phyloP scores from a whole-genome alignment of 2,329 filamentous ascomycete genomes.

The Hypoxylon sp. region DNA sequence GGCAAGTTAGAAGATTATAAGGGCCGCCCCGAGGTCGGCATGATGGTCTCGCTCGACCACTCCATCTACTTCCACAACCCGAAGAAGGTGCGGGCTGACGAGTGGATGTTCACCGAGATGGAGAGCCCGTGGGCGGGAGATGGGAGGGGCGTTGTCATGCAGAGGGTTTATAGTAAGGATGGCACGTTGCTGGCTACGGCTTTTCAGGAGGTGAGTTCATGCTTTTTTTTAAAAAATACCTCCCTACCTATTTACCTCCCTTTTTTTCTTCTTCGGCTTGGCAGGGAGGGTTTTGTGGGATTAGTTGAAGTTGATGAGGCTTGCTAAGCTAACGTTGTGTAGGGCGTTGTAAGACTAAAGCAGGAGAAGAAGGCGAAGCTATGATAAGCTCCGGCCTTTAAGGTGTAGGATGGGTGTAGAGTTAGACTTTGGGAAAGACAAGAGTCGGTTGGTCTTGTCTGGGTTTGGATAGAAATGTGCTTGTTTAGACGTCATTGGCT shows the following conservation, averaged over 20 bases:
- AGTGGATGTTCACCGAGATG: slow-evolving; percentile 87
- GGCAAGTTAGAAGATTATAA: slow-evolving; percentile 65
- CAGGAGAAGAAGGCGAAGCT: slow-evolving; percentile 49
- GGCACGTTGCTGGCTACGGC: slow-evolving; percentile 83
- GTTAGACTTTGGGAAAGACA: slow-evolving; percentile 4
- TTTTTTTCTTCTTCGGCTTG: background rate
- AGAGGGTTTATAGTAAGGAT: slow-evolving; percentile 79
- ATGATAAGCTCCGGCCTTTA: background rate
- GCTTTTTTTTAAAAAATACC: background rate
- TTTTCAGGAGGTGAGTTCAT: slow-evolving; percentile 77
- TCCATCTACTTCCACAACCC: slow-evolving; percentile 78
- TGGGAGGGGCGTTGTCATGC: slow-evolving; percentile 80
- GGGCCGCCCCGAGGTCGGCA: slow-evolving; percentile 75
- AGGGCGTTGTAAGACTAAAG: slow-evolving; percentile 54
- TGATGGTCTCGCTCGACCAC: slow-evolving; percentile 88
- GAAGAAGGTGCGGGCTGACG: slow-evolving; percentile 69
- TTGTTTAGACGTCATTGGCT: background rate
- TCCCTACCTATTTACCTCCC: too few relatives aligned
- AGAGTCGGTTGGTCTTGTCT: background rate
- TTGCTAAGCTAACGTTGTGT: background rate
- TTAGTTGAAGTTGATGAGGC: background rate
- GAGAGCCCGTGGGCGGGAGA: slow-evolving; percentile 85
- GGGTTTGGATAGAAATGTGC: background rate
- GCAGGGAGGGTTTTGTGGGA: background rate
- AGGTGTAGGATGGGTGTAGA: slow-evolving; percentile 1